A percentile compares a stretch with the other conserved stretches of the same genome.
phyloP scores from a whole-genome alignment of 495 filamentous ascomycete species.

The Lasiosphaeriaceae sp. region DNA sequence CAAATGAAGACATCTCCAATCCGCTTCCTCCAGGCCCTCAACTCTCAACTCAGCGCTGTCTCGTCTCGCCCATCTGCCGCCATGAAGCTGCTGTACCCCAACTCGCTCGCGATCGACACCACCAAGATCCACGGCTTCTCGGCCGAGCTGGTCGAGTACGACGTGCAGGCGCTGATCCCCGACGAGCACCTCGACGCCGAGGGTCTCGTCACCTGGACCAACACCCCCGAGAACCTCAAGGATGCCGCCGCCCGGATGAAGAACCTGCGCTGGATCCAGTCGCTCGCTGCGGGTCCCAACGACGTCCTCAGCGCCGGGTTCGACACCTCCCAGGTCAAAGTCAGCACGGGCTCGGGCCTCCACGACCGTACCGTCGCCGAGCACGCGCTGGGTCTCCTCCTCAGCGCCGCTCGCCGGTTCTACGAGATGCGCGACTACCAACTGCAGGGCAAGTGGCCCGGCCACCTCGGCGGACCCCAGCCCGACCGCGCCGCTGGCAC shows the following conservation, averaged over 20 bases:
- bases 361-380: slow-evolving; percentile 60
- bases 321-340: slow-evolving; percentile 33
- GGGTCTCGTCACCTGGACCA: slow-evolving; percentile 55
- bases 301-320: slow-evolving; percentile 58
- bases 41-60: not conserved
- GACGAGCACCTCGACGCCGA: slow-evolving; percentile 50
- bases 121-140: slow-evolving; percentile 50
- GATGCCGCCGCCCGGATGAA: slow-evolving; percentile 47
- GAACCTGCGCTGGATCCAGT: slow-evolving; percentile 57
- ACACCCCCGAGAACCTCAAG: slow-evolving; percentile 47
- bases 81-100: slow-evolving; percentile 61
- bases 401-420: slow-evolving; percentile 48
- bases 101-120: slow-evolving; percentile 49
- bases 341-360: slow-evolving; percentile 57
- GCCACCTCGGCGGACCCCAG: slow-evolving; percentile 54
- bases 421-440: slow-evolving; percentile 58
- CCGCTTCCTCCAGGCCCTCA: not conserved
- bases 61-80: not conserved
- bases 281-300: slow-evolving; percentile 58
- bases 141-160: slow-evolving; percentile 49
- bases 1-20: slow-evolving; percentile 5
- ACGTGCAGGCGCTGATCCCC: slow-evolving; percentile 50
- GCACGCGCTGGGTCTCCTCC: slow-evolving; percentile 51
- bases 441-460: slow-evolving; percentile 49
- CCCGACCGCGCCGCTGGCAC: slow-evolving; percentile 40